phyloP scores from a whole-genome alignment of 192 early-diverging fungal genomes.

The Spinellus fusiger region DNA sequence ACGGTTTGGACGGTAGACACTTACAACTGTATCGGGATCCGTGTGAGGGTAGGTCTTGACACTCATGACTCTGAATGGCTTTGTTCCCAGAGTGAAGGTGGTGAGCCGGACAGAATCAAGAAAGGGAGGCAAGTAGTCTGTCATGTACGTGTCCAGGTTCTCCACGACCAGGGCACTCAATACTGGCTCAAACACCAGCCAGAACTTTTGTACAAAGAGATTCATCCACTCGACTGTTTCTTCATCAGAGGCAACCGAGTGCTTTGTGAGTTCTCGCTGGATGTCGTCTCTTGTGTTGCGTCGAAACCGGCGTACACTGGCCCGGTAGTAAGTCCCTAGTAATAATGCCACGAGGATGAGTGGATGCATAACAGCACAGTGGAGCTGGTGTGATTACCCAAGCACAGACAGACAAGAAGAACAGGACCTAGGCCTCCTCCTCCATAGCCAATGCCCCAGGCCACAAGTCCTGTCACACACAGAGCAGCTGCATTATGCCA shows the following conservation, averaged over 20 bases:
- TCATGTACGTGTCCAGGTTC: slow-evolving; percentile 55
- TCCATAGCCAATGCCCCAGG: slow-evolving; percentile 12
- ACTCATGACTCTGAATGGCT: slow-evolving; percentile 52
- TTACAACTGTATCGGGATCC: slow-evolving; percentile 48
- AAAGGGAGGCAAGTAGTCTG: slow-evolving; percentile 56
- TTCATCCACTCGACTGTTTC: slow-evolving; percentile 77
- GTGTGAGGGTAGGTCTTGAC: slow-evolving; percentile 55
- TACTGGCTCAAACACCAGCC: slow-evolving; percentile 76
- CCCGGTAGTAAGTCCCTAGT: slow-evolving; percentile 49
- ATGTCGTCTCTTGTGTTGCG: slow-evolving; percentile 51
- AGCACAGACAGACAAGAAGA: slow-evolving; percentile 15
- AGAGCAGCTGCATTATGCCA: slow-evolving; percentile 27
- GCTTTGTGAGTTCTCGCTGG: slow-evolving; percentile 41
- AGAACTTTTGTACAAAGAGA: slow-evolving; percentile 63
- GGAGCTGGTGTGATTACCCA: slow-evolving; percentile 13
- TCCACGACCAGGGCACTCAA: slow-evolving; percentile 58
- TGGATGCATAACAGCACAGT: neutral
- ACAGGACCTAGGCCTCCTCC: slow-evolving; percentile 15
- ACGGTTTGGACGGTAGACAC: neutral
- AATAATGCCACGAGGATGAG: neutral
- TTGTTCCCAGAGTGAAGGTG: slow-evolving; percentile 60
- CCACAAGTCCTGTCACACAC: slow-evolving; percentile 11
- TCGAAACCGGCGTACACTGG: slow-evolving; percentile 46
- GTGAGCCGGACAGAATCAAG: slow-evolving; percentile 57
- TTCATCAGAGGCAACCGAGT: slow-evolving; percentile 39